Base-by-base conservation (phyloP, 192 early-diverging fungal species). In the Coemansia sp. region DNA sequence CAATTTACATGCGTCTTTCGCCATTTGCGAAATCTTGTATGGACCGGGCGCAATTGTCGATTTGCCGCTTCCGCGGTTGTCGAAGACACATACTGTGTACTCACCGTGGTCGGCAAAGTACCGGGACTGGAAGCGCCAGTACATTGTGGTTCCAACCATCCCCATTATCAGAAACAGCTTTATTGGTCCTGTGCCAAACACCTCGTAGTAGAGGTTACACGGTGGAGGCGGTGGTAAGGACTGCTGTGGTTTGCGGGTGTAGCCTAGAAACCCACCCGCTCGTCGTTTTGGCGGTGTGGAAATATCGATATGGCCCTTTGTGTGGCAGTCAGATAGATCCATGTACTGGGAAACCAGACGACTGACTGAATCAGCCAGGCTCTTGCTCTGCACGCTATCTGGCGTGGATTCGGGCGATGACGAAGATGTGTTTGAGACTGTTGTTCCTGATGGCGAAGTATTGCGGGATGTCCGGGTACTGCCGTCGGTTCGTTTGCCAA, bases 41-140 rank as follows among this genome's bases (percentile, higher is more conserved):
- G 79, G 73, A 5, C 80, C 75, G 2, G 64, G 54, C 3, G 70
- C 56, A 8, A 80, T 57, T 2, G 71, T 67, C 5, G 68, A 77
- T 63, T 76, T 72, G 10, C 94, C 94, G 40, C 88, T 85, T 12
- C 93, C 94, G 48, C 93, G 84, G 85, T 96, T 96, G 63, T 96
- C 94, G 68, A 94, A 94, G 16, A 93, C 85, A 26, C 90, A 85
- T 6, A 89, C 80, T 4, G 88, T 89, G 68, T 88, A 94, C 46
- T 91, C 86, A 16, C 85, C 84, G 21, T 84, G 86, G 16, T 72
- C 56, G 4, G 87, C 84, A 71, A 96, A 90, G 60, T 88, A 85
- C 22, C 87, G 74, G 10, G 87, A 85, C 79, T 94, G 85, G 61
- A 78, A 67, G 12, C 71, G 81, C 80, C 80, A 82, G 61, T 71